phyloP scores from a whole-genome alignment of 495 filamentous ascomycete genomes.

The Penicillium mononematosum region DNA sequence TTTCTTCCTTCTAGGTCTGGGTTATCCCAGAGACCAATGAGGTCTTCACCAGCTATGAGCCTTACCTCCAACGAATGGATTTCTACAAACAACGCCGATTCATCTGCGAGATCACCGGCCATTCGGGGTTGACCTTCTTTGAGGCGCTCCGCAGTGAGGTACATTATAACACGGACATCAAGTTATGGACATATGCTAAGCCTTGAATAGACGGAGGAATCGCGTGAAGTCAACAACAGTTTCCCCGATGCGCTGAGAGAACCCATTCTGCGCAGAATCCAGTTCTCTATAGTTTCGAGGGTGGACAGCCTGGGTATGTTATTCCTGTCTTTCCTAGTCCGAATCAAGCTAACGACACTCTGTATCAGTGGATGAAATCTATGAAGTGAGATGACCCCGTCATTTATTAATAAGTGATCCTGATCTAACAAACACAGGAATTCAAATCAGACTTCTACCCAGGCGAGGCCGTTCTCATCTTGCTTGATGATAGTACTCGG shows the following conservation, averaged over 20 bases:
- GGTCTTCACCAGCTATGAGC: conserved; percentile 85
- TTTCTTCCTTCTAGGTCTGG: conserved; percentile 68
- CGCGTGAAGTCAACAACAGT: conserved; percentile 81
- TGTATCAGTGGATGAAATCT: conserved; percentile 61
- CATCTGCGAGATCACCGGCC: conserved; percentile 92
- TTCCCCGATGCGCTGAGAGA: conserved; percentile 92
- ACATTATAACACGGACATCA: conserved; percentile 30
- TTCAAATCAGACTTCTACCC: conserved; percentile 95
- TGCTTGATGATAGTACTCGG: conserved; percentile 66
- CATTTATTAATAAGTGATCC: not conserved
- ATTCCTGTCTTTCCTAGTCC: not conserved
- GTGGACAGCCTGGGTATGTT: conserved; percentile 82
- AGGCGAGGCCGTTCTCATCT: conserved; percentile 78
- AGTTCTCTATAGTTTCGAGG: conserved; percentile 86
- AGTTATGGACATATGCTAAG: conserved; percentile 8
- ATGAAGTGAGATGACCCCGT: conserved; percentile 49
- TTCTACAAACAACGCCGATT: conserved; percentile 93
- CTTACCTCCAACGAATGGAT: conserved; percentile 82
- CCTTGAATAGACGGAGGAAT: conserved; percentile 66
- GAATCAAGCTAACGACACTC: conserved; percentile 23
- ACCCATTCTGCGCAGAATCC: conserved; percentile 82
- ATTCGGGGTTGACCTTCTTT: conserved; percentile 90
- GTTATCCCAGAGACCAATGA: conserved; percentile 86
- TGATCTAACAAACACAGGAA: conserved; percentile 59
- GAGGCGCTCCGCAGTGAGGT: conserved; percentile 94